Conservation (phyloP, 2,329 filamentous ascomycete species). For the Pseudogymnoascus sp. region DNA sequence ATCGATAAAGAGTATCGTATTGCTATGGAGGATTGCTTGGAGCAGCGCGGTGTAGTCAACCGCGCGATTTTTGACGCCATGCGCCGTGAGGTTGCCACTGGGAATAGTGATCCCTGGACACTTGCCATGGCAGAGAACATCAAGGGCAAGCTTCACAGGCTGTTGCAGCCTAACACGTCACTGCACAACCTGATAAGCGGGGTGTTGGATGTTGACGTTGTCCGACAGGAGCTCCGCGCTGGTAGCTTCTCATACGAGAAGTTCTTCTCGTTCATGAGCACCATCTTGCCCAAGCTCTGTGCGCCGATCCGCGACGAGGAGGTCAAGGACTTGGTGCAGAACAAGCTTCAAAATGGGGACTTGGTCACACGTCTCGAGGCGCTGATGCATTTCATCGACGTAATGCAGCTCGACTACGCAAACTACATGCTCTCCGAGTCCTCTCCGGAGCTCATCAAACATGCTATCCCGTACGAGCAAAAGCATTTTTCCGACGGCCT, state of each 20-base stretch:
- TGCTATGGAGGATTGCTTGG: slow-evolving; percentile 51
- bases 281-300: slow-evolving; percentile 69
- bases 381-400: slow-evolving; percentile 66
- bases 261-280: slow-evolving; percentile 70
- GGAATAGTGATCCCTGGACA: slow-evolving; percentile 60
- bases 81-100: slow-evolving; percentile 52
- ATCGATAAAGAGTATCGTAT: slow-evolving; percentile 74
- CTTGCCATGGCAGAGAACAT: slow-evolving; percentile 64
- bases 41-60: slow-evolving; percentile 53
- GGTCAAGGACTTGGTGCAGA: slow-evolving; percentile 59
- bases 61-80: slow-evolving; percentile 52
- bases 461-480: slow-evolving; percentile 66
- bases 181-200: slow-evolving; percentile 71
- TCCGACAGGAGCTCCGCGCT: slow-evolving; percentile 58
- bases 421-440: slow-evolving; percentile 71
- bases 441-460: slow-evolving; percentile 62
- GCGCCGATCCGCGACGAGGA: slow-evolving; percentile 73
- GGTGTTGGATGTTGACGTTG: slow-evolving; percentile 64
- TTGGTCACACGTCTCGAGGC: slow-evolving; percentile 71
- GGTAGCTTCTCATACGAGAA: slow-evolving; percentile 74
- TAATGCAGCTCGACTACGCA: slow-evolving; percentile 72
- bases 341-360: slow-evolving; percentile 51
- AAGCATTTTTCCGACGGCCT: slow-evolving; percentile 61
- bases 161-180: slow-evolving; percentile 62
- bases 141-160: slow-evolving; percentile 61